These are phyloP conservation scores for Exsudoporus floridanus DNA, from an alignment of 1,284 basidiomycete genomes.

Conservation along the genomic window DNA sequence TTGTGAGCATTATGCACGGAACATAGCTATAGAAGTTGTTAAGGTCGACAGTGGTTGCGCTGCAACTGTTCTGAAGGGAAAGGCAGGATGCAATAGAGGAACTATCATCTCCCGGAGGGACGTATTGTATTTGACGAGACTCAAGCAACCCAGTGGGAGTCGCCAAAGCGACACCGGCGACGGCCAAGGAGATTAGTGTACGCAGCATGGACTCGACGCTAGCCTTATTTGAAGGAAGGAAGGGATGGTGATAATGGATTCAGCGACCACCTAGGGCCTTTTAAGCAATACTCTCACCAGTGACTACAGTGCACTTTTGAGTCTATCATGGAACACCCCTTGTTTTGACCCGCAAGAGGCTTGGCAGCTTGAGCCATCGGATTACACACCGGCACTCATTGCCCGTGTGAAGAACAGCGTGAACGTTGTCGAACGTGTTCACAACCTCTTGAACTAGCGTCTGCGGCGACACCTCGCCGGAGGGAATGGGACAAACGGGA, in stretches of 20 bases:
- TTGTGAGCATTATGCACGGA: slow-evolving; percentile 25
- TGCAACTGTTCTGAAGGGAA: slow-evolving; percentile 25
- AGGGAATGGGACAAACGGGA: background rate
- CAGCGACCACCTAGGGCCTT: background rate
- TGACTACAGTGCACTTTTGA: too few species aligned
- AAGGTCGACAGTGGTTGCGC: slow-evolving; percentile 16
- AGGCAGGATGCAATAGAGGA: slow-evolving; percentile 7
- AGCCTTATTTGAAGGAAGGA: background rate
- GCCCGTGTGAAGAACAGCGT: background rate
- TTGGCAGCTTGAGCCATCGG: background rate
- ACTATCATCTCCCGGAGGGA: background rate
- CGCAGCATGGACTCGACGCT: background rate
- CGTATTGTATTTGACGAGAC: slow-evolving; percentile 15
- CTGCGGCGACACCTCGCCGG: background rate
- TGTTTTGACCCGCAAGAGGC: too few species aligned
- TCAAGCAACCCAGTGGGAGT: slow-evolving; percentile 3
- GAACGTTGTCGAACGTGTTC: background rate
- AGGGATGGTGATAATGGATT: background rate
- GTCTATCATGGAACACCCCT: too few species aligned
- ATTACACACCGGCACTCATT: slow-evolving; percentile 1
- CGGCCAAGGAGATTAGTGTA: slow-evolving; percentile 1
- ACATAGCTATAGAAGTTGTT: slow-evolving; percentile 23
- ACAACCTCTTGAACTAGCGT: background rate
- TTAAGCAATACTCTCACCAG: background rate
- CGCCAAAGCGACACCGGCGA: slow-evolving; percentile 6